Evolutionary conservation across 2,329 filamentous ascomycete genomes (phyloP).

Genomic region (Alternaria sp.): DNA sequence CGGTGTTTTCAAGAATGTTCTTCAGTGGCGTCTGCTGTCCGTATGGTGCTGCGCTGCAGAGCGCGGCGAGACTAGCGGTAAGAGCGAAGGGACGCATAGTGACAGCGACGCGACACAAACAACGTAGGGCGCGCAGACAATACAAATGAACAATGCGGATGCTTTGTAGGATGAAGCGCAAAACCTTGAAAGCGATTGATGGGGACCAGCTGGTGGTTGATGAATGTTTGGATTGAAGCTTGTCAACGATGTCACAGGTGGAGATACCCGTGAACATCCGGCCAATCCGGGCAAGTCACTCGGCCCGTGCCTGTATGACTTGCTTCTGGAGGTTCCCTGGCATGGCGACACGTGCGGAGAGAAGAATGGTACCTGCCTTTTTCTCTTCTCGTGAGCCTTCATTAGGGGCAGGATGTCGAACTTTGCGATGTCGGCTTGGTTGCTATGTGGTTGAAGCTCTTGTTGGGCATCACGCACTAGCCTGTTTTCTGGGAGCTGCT

Average conservation of each 20-base stretch:
- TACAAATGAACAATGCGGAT: not conserved
- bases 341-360: not conserved
- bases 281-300: constrained; percentile 23
- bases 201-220: constrained; percentile 13
- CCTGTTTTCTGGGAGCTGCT: not conserved
- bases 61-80: constrained; percentile 22
- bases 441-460: not conserved
- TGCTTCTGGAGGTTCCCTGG: constrained; percentile 4
- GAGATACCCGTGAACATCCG: constrained; percentile 26
- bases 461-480: not conserved
- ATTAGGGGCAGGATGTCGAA: not conserved
- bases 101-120: constrained; percentile 5
- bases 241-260: constrained; percentile 32
- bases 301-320: constrained; percentile 18
- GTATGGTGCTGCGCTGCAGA: constrained; percentile 40
- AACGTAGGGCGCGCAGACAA: not conserved
- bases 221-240: constrained; percentile 18
- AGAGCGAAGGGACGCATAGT: constrained; percentile 33
- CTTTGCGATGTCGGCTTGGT: not conserved
- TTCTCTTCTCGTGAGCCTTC: not conserved
- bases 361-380: not conserved
- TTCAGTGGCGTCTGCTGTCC: constrained; percentile 58
- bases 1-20: constrained; percentile 64
- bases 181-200: constrained; percentile 8
- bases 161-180: not conserved